Base-by-base conservation (phyloP, 139 green algal species). In the Asterochloris erici region DNA sequence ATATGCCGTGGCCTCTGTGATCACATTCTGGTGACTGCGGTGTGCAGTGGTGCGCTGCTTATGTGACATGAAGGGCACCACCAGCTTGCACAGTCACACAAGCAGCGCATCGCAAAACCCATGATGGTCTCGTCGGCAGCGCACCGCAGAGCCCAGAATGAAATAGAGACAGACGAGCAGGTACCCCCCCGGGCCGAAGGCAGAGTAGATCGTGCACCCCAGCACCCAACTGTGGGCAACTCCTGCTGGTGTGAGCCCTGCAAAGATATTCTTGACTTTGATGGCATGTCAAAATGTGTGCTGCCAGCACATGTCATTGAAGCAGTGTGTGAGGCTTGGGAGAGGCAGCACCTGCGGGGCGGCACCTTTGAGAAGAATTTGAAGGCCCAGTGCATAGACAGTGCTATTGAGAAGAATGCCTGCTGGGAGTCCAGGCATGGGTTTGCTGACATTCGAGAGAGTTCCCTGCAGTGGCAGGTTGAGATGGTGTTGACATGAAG, bases 111-210 rank as follows among this genome's bases (percentile, higher is more conserved):
- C 6, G 38, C 38, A 54, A 6, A 54, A 6, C 38, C 38, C 38
- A 54, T 6, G 38, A 54, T 54, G 38, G 38, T 54, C 38, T 10
- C 6, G 38, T 54, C 2, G 12, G 21, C n/a, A 14, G 71, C 82
- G 28, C 71, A 95, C 93, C 85, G 90, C 71, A 0, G 93, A 95
- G 13, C 95, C 95, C 16, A 96, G 76, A n/a, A 97, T 86, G 84
- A 99, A 99, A 91, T 99, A 99, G 0, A 96, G 73, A 88, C 95
- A 98, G 11, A 99, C 93, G 0, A 99, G 87, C 12, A 81, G 12
- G 84, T 97, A 98, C 0, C 92, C 94, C 0, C 89, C 85, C 0
- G 71, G 19, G 0, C 96, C 96, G 88, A 99, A 99, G 4, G 96
- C 96, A 11, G 90, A 82, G 79, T 89, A 97, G 0, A 92, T 79